Percentiles rank a stretch among this genome's conserved stretches.
Conservation (phyloP, 495 filamentous ascomycete species). For the Tirmania nivea region DNA sequence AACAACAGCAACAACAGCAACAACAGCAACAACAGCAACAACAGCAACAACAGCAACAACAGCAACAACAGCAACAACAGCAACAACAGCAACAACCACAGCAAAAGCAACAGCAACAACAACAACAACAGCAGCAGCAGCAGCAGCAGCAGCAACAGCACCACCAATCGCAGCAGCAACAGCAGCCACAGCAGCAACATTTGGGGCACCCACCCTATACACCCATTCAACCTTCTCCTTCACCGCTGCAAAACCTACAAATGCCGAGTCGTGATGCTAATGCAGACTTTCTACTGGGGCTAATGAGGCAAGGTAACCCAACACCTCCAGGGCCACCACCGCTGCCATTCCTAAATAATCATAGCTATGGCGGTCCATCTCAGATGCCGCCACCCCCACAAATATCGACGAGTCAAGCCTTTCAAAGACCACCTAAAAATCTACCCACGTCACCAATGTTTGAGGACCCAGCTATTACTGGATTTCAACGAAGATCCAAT, state of each 20-base stretch:
- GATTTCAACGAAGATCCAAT: constrained; percentile 12
- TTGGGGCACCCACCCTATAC: neutral
- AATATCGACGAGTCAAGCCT: constrained; percentile 18
- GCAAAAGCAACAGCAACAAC: constrained; percentile 16
- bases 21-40: constrained; percentile 16
- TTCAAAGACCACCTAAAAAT: constrained; percentile 12
- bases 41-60: constrained; percentile 21
- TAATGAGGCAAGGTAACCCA: constrained; percentile 12
- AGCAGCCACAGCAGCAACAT: constrained; percentile 12
- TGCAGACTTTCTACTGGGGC: constrained; percentile 12
- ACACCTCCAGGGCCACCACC: constrained; percentile 3
- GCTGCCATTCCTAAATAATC: constrained; percentile 11
- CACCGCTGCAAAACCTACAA: neutral
- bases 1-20: constrained; percentile 15
- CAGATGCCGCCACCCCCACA: constrained; percentile 20
- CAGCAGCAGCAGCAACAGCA: constrained; percentile 6
- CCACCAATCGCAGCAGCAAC: constrained; percentile 8
- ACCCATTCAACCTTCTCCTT: neutral
- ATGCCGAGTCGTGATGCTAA: constrained; percentile 1
- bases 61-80: constrained; percentile 5
- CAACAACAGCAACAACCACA: constrained; percentile 10
- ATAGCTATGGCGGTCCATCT: constrained; percentile 17
- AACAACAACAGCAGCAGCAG: constrained; percentile 3
- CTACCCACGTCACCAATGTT: constrained; percentile 16
- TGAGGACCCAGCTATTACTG: constrained; percentile 17